These are phyloP conservation scores for Heliocybe sulcata DNA, from an alignment of 1,284 basidiomycete species.

Conservation along the genomic window DNA sequence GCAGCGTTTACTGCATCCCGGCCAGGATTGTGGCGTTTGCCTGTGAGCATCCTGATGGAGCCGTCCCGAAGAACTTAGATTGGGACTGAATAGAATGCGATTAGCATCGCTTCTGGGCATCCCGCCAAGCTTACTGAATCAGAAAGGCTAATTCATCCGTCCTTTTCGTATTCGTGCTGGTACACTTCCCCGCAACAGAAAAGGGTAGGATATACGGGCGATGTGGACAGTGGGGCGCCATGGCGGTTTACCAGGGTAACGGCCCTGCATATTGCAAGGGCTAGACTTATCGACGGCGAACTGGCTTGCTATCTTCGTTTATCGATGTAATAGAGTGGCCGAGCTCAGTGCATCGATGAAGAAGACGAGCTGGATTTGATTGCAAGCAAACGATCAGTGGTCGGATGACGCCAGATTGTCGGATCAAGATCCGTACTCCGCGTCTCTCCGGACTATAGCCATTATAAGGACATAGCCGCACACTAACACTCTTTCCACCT, in stretches of 20 bases:
- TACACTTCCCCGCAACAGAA: no score
- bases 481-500: slow-evolving; percentile 20
- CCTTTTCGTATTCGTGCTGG: neutral
- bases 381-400: neutral
- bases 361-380: neutral
- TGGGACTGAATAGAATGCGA: neutral
- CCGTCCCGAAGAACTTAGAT: neutral
- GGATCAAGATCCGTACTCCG: slow-evolving; percentile 73
- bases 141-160: neutral
- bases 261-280: neutral
- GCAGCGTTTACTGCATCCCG: neutral
- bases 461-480: slow-evolving; percentile 41
- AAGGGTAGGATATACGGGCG: neutral
- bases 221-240: neutral
- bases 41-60: neutral
- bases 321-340: neutral
- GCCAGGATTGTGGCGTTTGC: neutral
- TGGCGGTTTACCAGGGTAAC: neutral
- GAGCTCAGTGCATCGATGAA: neutral
- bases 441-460: slow-evolving; percentile 23
- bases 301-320: neutral
- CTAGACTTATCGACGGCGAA: neutral
- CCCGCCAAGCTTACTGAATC: neutral
- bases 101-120: neutral
- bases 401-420: slow-evolving; percentile 14